Evolutionary conservation across 2,329 filamentous ascomycete genomes (phyloP).

Genomic region (Nemania sp.): DNA sequence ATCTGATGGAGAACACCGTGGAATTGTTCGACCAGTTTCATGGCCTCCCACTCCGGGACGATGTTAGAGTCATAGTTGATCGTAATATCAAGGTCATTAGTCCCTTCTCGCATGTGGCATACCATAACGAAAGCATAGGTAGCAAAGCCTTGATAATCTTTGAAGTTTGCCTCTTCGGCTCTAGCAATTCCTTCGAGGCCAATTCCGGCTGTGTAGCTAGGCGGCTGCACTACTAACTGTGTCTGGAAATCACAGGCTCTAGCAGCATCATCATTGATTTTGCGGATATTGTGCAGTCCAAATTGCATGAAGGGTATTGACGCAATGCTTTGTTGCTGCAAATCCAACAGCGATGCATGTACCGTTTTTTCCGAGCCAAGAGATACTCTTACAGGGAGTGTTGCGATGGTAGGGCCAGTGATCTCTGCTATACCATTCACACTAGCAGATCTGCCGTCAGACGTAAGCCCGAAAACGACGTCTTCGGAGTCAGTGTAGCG

Average conservation of each 20-base stretch:
- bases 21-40: slow-evolving; percentile 12
- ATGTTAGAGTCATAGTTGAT: slow-evolving; percentile 7
- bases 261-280: slow-evolving; percentile 7
- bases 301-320: slow-evolving; percentile 6
- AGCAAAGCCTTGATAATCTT: slow-evolving; percentile 6
- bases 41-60: neutral
- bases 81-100: neutral
- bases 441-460: slow-evolving; percentile 3
- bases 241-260: slow-evolving; percentile 14
- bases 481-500: slow-evolving; percentile 12
- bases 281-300: slow-evolving; percentile 14
- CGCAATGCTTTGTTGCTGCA: slow-evolving; percentile 7
- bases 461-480: slow-evolving; percentile 13
- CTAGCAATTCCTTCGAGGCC: neutral
- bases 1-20: slow-evolving; percentile 7
- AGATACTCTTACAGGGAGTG: slow-evolving; percentile 10
- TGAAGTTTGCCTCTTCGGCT: neutral
- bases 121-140: slow-evolving; percentile 10
- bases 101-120: slow-evolving; percentile 6
- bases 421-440: slow-evolving; percentile 11
- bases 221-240: slow-evolving; percentile 6
- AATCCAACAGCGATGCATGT: neutral
- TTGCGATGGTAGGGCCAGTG: slow-evolving; percentile 15
- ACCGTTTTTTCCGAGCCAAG: slow-evolving; percentile 1
- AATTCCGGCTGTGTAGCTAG: neutral